Base-by-base conservation (phyloP, 192 early-diverging fungal genomes). In the Physocladia obscura region DNA sequence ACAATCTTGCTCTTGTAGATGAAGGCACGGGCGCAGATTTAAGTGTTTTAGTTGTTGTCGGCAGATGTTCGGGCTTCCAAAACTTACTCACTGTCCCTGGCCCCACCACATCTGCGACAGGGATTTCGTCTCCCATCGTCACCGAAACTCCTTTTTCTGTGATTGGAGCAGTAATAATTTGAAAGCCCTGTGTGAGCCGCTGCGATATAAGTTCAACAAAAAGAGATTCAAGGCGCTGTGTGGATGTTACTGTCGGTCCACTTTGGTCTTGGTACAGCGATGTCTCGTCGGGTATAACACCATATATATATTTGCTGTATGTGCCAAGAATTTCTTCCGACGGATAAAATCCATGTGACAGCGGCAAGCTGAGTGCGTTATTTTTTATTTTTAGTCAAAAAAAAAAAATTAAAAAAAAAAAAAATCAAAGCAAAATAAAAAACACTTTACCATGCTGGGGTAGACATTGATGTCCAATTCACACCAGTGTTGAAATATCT, bases 181-280 rank as follows among this genome's bases (percentile, higher is more conserved):
- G 95, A 72, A 94, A 97, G 26, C 94, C 95, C 74, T 98, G 94
- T 37, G 89, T 82, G 39, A 98, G 68, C n/a, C 96, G 85, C 76
- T 95, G 94, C 31, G 85, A 85, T 8, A 97, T 84, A 74, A 98
- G 82, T 75, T 98, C 94, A 24, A 84, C 82, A 35, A 97, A 79
- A 37, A 96, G 62, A 11, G 55, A 44, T 47, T 79, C 82, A 34
- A 81, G 72, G 49, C 70, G 65, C 39, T 75, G 57, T 13, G 51
- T 31, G 29, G 55, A 39, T 4, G 62, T 69, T 4, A 22, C 49
- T n/a, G n/a, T n/a, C n/a, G n/a, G n/a, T n/a, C n/a, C n/a, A 15
- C 56, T 67, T 49, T 60, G 47, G 47, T 61, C 68, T 55, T 78
- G 77, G 32, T 75, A 75, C 2, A 69, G 62, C 21, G 54, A 70